Base-by-base conservation (phyloP, 306 rosid species). In the Senna tora region DNA sequence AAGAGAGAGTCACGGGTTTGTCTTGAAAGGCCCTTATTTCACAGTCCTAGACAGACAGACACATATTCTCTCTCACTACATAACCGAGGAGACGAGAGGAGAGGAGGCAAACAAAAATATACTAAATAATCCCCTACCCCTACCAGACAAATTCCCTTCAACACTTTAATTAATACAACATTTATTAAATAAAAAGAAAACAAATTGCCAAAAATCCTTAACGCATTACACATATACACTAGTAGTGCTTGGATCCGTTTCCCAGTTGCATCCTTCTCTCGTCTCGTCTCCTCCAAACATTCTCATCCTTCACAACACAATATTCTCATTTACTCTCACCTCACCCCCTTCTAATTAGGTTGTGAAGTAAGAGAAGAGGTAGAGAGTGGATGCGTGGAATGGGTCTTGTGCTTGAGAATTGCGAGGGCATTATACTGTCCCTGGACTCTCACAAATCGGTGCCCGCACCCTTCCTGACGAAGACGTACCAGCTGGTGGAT, bases 11-110 rank as follows among this genome's bases (percentile, higher is more conserved):
- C 96, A 89, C 96, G 96, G 96, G 96, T 87, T 83, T 87, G 90
- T 85, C 96, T 89, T 80, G 89, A 89, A 89, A 87, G 80, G 88
- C 88, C 88, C 89, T 89, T 84, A 81, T 80, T 87, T 83, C 86
- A 83, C 80, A 87, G 87, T 87, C 75, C 96, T 75, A 84, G 84
- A 83, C 85, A 79, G 82, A 77, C 87, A 80, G 83, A 90, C 92
- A 89, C 87, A 81, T 87, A 87, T 85, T 61, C 67, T 83, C 93
- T 82, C 88, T 79, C 82, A 71, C 82, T 64, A 69, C 80, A 69
- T 51, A 50, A 74, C 79, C 87, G 74, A 87, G 80, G n/a, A n/a
- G n/a, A n/a, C n/a, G 78, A 34, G 43, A 41, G 49, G 46, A 69
- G 73, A 87, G 80, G 77, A 34, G 50, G 47, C 36, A 53, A 73